Conservation (phyloP, 805 yeast species). For the Lipomyces oligophaga region DNA sequence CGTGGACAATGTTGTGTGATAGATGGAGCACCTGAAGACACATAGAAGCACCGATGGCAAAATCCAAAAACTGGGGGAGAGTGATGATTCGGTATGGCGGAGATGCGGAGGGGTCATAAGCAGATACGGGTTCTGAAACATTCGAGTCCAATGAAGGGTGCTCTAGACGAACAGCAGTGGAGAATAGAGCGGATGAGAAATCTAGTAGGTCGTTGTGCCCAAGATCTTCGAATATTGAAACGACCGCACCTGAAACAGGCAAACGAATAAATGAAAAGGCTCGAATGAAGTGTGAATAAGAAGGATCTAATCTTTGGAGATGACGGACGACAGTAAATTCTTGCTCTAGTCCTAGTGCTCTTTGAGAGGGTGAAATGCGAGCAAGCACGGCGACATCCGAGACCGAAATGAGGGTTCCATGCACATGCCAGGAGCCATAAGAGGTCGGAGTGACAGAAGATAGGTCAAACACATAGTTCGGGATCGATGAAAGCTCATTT, state of each 20-base stretch:
- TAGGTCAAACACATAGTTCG: slow-evolving; percentile 19
- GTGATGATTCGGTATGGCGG: slow-evolving; percentile 13
- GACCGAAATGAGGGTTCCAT: slow-evolving; percentile 15
- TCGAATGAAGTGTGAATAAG: slow-evolving; percentile 15
- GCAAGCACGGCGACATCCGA: slow-evolving; percentile 19
- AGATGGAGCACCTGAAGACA: slow-evolving; percentile 26
- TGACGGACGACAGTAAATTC: slow-evolving; percentile 27
- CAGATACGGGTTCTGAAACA: slow-evolving; percentile 2
- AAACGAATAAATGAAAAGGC: slow-evolving; percentile 21
- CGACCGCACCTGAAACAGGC: slow-evolving; percentile 17
- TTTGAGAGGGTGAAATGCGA: slow-evolving; percentile 18
- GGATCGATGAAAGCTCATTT: slow-evolving; percentile 12
- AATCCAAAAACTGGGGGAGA: slow-evolving; percentile 26
- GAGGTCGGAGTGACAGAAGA: slow-evolving; percentile 12
- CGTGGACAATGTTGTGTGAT: slow-evolving; percentile 28
- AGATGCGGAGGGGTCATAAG: not conserved
- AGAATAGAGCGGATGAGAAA: slow-evolving; percentile 12
- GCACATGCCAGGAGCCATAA: slow-evolving; percentile 24
- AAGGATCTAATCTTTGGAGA: slow-evolving; percentile 23
- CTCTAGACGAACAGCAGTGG: not conserved
- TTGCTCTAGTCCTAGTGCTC: slow-evolving; percentile 25
- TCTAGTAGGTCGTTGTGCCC: slow-evolving; percentile 19
- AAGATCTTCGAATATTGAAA: slow-evolving; percentile 24
- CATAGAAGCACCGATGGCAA: slow-evolving; percentile 28
- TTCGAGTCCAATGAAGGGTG: not conserved